phyloP scores from a whole-genome alignment of 2,329 filamentous ascomycete genomes.

The Cladophialophora carrionii region DNA sequence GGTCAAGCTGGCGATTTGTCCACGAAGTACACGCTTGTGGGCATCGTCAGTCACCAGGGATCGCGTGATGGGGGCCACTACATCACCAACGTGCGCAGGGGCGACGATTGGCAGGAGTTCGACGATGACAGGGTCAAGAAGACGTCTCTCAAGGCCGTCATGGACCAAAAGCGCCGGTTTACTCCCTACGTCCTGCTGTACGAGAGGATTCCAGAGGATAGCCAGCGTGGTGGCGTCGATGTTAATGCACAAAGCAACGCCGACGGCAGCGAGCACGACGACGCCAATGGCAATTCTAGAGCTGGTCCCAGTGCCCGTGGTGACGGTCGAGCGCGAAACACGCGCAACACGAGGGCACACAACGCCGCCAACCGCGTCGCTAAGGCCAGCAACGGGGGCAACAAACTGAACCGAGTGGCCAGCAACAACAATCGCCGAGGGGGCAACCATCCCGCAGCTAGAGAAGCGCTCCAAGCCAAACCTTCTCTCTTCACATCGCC shows the following conservation, averaged over 20 bases:
- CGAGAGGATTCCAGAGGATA: conserved; percentile 19
- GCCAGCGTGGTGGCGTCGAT: not conserved
- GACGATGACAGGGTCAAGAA: conserved; percentile 14
- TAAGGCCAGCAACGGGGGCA: not conserved
- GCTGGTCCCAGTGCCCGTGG: not conserved
- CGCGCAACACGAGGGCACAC: not conserved
- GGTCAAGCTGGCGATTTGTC: conserved; percentile 3
- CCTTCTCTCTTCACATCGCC: not conserved
- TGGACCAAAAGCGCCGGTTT: conserved; percentile 4
- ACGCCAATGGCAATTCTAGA: not conserved
- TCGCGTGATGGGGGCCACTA: conserved; percentile 23
- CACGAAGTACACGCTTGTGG: conserved; percentile 23
- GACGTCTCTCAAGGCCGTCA: conserved; percentile 6
- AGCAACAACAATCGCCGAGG: not conserved
- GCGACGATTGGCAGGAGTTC: conserved; percentile 19
- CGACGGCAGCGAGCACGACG: conserved; percentile 1
- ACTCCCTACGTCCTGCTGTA: conserved; percentile 32
- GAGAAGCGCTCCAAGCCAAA: not conserved
- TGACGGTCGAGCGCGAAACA: not conserved
- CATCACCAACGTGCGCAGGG: conserved; percentile 4
- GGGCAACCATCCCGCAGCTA: not conserved
- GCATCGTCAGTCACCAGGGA: conserved; percentile 22
- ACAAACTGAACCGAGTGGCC: not conserved
- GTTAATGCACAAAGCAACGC: not conserved
- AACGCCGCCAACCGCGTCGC: not conserved